Evolutionary conservation across 176 grass and related monocot genomes (phyloP).

Genomic region (Paspalum vaginatum): DNA sequence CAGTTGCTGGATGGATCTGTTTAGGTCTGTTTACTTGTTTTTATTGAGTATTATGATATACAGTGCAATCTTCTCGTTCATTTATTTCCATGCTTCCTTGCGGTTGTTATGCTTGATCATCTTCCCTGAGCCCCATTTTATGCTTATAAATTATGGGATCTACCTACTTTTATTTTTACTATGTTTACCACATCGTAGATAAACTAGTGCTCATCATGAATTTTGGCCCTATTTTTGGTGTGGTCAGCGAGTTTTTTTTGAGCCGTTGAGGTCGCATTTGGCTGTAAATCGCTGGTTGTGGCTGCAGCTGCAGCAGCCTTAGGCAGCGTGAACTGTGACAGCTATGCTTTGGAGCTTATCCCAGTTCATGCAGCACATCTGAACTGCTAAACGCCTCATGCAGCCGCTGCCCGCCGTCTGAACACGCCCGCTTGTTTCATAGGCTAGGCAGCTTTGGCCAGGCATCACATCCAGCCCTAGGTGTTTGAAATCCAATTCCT

Average conservation of each 20-base stretch:
- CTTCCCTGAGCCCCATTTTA: not conserved
- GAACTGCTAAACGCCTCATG: too few species aligned
- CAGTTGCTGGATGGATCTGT: slow-evolving; percentile 15
- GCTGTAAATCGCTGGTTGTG: too few species aligned
- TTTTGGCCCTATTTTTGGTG: not conserved
- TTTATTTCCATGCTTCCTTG: slow-evolving; percentile 25
- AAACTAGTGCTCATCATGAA: not conserved
- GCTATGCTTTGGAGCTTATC: too few species aligned
- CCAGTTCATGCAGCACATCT: too few species aligned
- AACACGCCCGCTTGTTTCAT: too few species aligned
- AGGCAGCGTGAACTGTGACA: too few species aligned
- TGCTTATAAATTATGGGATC: not conserved
- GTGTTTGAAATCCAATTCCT: too few species aligned
- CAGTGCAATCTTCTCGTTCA: not conserved
- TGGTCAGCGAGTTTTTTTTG: not conserved
- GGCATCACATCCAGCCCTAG: too few species aligned
- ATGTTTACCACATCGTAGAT: not conserved
- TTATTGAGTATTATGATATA: slow-evolving; percentile 12
- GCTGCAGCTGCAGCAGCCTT: too few species aligned
- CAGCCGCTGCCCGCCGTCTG: too few species aligned
- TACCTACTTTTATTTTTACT: not conserved
- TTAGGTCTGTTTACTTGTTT: not conserved
- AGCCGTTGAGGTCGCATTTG: too few species aligned
- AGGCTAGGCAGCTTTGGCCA: too few species aligned
- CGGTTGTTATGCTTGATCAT: not conserved